These are phyloP conservation scores for Combretum micranthum DNA, from an alignment of 345 rosid genomes.

Conservation along the genomic window DNA sequence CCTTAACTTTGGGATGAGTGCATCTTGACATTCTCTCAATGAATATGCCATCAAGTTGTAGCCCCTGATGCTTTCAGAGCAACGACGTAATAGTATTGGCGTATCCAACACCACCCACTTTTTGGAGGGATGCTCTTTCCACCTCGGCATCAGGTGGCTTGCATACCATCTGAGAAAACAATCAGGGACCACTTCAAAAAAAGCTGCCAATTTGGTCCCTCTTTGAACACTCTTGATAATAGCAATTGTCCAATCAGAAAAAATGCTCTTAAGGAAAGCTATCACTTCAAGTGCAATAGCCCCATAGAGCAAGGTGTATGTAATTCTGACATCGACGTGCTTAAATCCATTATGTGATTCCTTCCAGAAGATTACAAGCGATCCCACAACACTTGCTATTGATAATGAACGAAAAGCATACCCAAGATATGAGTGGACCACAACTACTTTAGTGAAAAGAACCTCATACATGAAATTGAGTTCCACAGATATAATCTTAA, in stretches of 20 bases:
- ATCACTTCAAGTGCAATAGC: slow-evolving; percentile 43
- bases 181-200: too few relatives aligned
- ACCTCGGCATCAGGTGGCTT: too few relatives aligned
- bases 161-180: too few relatives aligned
- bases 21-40: slow-evolving; percentile 16
- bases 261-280: slow-evolving; percentile 34
- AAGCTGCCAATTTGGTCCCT: slow-evolving; percentile 6
- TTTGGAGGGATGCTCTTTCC: too few relatives aligned
- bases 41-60: slow-evolving; percentile 47
- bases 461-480: slow-evolving; percentile 60
- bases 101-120: slow-evolving; percentile 18
- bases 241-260: slow-evolving; percentile 55
- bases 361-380: slow-evolving; percentile 25
- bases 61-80: slow-evolving; percentile 42
- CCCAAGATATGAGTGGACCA: slow-evolving; percentile 29
- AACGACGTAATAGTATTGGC: slow-evolving; percentile 29
- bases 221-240: slow-evolving; percentile 12
- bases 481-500: slow-evolving; percentile 46
- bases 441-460: slow-evolving; percentile 42
- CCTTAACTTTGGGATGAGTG: slow-evolving; percentile 16
- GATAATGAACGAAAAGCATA: slow-evolving; percentile 16
- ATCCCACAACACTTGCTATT: slow-evolving; percentile 16
- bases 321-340: slow-evolving; percentile 34
- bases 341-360: slow-evolving; percentile 17
- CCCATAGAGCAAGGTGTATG: slow-evolving; percentile 41